phyloP scores from a whole-genome alignment of 179 eudicot genomes.

The Actinidia arguta region DNA sequence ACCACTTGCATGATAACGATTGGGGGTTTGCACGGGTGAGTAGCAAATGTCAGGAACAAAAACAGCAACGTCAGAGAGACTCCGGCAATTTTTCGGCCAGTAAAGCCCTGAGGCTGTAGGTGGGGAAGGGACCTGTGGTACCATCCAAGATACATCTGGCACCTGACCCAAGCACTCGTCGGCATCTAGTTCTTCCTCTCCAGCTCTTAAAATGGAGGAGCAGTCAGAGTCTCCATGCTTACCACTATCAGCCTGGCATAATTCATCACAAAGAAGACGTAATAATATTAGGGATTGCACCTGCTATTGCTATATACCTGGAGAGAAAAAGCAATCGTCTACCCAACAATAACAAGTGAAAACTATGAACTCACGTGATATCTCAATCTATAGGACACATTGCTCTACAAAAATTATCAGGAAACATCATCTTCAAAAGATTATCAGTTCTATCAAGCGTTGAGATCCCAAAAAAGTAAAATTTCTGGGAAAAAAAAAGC shows the following conservation, averaged over 20 bases:
- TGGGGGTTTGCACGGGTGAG: conserved; percentile 32
- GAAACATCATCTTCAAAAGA: neutral
- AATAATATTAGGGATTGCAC: neutral
- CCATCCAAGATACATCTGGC: conserved; percentile 79
- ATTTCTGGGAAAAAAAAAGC: neutral
- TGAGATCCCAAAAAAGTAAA: neutral
- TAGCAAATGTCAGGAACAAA: conserved; percentile 79
- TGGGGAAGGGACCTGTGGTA: conserved; percentile 76
- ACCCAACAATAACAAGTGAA: neutral
- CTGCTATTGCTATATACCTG: neutral
- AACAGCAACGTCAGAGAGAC: conserved; percentile 37
- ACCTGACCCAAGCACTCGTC: conserved; percentile 83
- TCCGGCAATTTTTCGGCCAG: conserved; percentile 74
- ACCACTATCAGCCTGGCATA: conserved; percentile 84
- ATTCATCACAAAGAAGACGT: conserved; percentile 1
- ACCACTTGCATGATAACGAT: conserved; percentile 24
- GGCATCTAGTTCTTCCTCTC: conserved; percentile 68
- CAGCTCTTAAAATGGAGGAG: conserved; percentile 56
- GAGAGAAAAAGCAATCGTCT: neutral
- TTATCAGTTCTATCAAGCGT: neutral
- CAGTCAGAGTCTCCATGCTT: conserved; percentile 85
- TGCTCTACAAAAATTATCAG: neutral
- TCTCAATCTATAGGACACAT: neutral
- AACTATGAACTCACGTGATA: neutral
- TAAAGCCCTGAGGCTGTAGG: conserved; percentile 86